A percentile compares a stretch with the other conserved stretches of the same genome.
phyloP scores from a whole-genome alignment of 1,284 basidiomycete species.

The Coniferiporia sulphurascens region DNA sequence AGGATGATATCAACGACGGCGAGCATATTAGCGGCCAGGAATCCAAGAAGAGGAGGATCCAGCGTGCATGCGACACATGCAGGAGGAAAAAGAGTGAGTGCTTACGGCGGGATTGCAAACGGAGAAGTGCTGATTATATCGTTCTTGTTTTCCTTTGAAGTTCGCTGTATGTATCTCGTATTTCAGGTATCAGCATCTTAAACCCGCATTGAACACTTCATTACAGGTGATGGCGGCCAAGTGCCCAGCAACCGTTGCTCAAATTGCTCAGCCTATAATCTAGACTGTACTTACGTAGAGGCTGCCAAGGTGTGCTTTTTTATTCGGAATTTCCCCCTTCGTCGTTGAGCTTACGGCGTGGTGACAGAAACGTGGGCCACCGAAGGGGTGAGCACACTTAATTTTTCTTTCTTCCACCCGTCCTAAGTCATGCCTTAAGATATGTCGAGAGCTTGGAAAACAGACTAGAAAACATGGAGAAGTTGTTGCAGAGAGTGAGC shows the following conservation, averaged over 20 bases:
- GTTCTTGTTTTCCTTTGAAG: conserved; percentile 27
- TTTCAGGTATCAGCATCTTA: not conserved
- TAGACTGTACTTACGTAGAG: conserved; percentile 76
- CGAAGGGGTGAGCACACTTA: conserved; percentile 61
- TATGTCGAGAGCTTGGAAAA: conserved; percentile 73
- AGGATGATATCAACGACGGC: conserved; percentile 39
- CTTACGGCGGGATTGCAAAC: not conserved
- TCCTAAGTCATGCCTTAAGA: conserved; percentile 31
- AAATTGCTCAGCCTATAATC: conserved; percentile 69
- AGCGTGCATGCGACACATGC: conserved; percentile 73
- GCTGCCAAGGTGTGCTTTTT: conserved; percentile 56
- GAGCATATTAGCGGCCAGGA: conserved; percentile 24
- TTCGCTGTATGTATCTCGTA: conserved; percentile 32
- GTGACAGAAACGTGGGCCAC: conserved; percentile 72
- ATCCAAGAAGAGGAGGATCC: conserved; percentile 63
- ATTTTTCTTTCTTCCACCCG: conserved; percentile 21
- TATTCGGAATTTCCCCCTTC: conserved; percentile 4
- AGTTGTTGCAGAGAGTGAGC: conserved; percentile 53
- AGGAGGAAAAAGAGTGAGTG: conserved; percentile 68
- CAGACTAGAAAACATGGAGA: conserved; percentile 67
- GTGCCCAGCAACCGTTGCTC: conserved; percentile 70
- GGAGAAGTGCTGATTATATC: conserved; percentile 9
- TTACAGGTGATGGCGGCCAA: conserved; percentile 52
- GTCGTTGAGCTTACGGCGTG: not conserved
- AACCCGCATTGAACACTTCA: not conserved